phyloP scores from a whole-genome alignment of 768 basidiomycete species.

The Mycena kentingensis region DNA sequence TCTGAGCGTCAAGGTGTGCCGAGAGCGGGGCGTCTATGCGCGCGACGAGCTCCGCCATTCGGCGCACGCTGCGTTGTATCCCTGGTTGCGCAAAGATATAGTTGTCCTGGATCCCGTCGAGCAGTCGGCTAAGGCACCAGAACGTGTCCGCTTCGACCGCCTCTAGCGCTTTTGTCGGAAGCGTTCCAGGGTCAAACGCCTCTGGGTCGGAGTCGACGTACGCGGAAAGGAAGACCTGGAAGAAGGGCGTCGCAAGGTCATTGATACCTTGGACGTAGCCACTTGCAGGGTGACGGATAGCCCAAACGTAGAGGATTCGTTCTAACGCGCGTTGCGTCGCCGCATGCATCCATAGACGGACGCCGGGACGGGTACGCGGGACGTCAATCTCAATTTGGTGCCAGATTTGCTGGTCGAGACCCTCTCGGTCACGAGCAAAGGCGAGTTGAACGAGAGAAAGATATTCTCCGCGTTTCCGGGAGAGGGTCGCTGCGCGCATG shows the following conservation, averaged over 20 bases:
- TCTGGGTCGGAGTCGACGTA: constrained; percentile 97
- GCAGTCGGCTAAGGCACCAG: constrained; percentile 93
- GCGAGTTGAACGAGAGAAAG: constrained; percentile 85
- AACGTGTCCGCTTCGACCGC: constrained; percentile 97
- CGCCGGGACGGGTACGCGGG: constrained; percentile 90
- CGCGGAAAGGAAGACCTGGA: constrained; percentile 92
- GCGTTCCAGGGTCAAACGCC: constrained; percentile 74
- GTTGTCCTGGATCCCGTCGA: constrained; percentile 98
- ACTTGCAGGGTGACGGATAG: constrained; percentile 96
- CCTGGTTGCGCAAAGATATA: constrained; percentile 97
- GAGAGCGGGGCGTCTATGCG: constrained; percentile 91
- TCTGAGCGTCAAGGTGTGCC: constrained; percentile 82
- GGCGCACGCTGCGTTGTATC: constrained; percentile 87
- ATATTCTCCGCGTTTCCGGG: constrained; percentile 91
- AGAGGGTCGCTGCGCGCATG: constrained; percentile 73
- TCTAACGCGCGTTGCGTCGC: constrained; percentile 93
- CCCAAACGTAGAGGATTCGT: constrained; percentile 97
- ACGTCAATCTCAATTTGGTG: constrained; percentile 99
- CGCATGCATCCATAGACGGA: constrained; percentile 87
- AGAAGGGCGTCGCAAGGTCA: constrained; percentile 96
- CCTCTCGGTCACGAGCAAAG: constrained; percentile 82
- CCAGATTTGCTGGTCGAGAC: constrained; percentile 96
- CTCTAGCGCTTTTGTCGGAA: constrained; percentile 69
- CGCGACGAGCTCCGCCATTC: constrained; percentile 92
- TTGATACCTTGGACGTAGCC: constrained; percentile 99